Evolutionary conservation across 805 yeast genomes (phyloP), one percentile per base, ranked within the genome.

Genomic region (Ogataea neopini): DNA sequence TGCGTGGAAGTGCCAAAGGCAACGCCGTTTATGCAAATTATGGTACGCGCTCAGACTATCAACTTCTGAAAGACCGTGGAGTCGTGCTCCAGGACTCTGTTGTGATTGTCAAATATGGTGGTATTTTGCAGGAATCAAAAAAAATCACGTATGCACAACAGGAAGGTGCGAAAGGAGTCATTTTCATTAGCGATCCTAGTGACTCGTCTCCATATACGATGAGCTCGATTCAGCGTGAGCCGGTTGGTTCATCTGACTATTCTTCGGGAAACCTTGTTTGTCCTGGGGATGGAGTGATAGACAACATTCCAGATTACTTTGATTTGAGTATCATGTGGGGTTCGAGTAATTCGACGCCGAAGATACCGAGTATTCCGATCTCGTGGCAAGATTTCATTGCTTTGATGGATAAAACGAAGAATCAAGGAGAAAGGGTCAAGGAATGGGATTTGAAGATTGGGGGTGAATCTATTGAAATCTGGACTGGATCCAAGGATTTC

Each of bases 221-320:
- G 48, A 74, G 71, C 28, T 69, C 77, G 1, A 77, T 85, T 25
- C 79, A 78, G 57, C 72, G 78, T 41, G 74, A 71, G 37, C 73
- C 84, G 36, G 86, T 83, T 4, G 86, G 82, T 0, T 54, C 57
- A 29, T 74, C 84, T 0, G 80, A 83, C 47, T 67, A 67, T 44
- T 77, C 80, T 48, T 79, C 92, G 1, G 97, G 97, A 7, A 94
- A 90, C 63, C 78, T 89, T 3, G 62, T 87, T 29, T 76, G 86
- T 2, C 96, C 96, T 0, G 96, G 95, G 1, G 81, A 85, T 83
- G 72, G 84, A 0, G 53, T 54, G 1, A 41, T 29, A 10, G 52
- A 48, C 34, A 20, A 37, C 8, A 42, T 69, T 78, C 18, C 68
- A 68, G 33, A 70, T 69, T 18, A 63, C 65, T 46, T 67, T 67